Base-by-base conservation (phyloP, 2,329 filamentous ascomycete genomes). In the Ophiostoma himal-ulmi region DNA sequence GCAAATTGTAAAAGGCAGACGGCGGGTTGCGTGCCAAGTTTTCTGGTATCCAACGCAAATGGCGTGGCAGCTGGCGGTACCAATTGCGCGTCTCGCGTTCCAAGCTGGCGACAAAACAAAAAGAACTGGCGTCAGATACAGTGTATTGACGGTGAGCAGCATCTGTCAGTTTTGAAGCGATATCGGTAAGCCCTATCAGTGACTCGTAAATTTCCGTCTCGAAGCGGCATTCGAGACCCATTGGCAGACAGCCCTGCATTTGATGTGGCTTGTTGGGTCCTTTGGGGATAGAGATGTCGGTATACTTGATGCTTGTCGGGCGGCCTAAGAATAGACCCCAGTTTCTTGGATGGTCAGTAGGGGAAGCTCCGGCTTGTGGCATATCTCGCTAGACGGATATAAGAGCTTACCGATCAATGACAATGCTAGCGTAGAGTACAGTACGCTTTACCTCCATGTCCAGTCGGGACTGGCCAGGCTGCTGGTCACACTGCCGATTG, bases 311-410 rank as follows among this genome's bases (percentile, higher is more conserved):
- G 37, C 70, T 73, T 5, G 71, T 73, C 13, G 73, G 73, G 20
- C 72, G 71, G 1, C 73, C 73, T 37, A 74, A 66, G 54, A 73
- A 73, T n/a, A 74, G 14, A 4, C 72, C 71, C 73, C 73, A 74
- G 39, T 65, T 68, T 11, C 52, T 41, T 57, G 52, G 3, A 57
- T n/a, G 13, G 8, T 57, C 5, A 57, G 52, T 5, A 22, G 10
- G 14, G 2, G 39, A 10, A 41, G 39, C 10, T 14, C 14, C 39
- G 8, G 39, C 14, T 41, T 41, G 14, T 44, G 41, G 13, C 41
- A 17, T 14, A 17, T 14, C 41, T 44, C 14, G 13, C 41, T 14
- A 20, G 48, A 22, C 20, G 20, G 7, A 54, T 11, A 2, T 6
- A 20, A 57, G 11, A 57, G n/a, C 52, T 57, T 11, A 57, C 52